These are phyloP conservation scores for Syncephalastrum racemosum DNA, from an alignment of 371 early-diverging fungal genomes.

Conservation along the genomic window DNA sequence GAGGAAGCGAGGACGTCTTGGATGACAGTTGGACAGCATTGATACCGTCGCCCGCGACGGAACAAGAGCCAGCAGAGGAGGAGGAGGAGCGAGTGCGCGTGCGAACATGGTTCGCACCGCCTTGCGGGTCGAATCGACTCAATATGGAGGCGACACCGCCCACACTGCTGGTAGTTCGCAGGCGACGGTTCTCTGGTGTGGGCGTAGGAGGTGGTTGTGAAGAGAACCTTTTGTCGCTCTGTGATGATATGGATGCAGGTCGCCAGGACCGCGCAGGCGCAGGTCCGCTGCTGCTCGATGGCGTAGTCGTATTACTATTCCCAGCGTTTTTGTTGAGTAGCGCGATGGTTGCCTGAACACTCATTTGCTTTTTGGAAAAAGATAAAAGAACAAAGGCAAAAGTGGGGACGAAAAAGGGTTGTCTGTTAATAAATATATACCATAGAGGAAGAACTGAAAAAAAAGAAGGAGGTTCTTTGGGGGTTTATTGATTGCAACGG, in stretches of 20 bases:
- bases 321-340: slow-evolving; percentile 27
- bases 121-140: slow-evolving; percentile 23
- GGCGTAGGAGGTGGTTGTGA: not conserved
- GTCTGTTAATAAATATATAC: not conserved
- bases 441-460: slow-evolving; percentile 1
- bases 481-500: no score
- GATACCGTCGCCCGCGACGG: no score
- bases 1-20: no score
- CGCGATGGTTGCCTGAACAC: slow-evolving; percentile 43
- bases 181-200: not conserved
- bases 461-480: slow-evolving; percentile 4
- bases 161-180: slow-evolving; percentile 1
- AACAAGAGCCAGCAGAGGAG: not conserved
- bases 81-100: not conserved
- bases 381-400: no score
- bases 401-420: no score
- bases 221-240: not conserved
- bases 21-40: no score
- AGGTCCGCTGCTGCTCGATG: not conserved
- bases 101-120: not conserved
- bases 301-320: not conserved
- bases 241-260: slow-evolving; percentile 1
- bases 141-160: slow-evolving; percentile 26
- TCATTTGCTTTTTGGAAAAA: slow-evolving; percentile 18
- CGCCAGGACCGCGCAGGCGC: no score